Evolutionary conservation across 1,139 yeast species (phyloP).

Genomic region (Komagataea norvegica): DNA sequence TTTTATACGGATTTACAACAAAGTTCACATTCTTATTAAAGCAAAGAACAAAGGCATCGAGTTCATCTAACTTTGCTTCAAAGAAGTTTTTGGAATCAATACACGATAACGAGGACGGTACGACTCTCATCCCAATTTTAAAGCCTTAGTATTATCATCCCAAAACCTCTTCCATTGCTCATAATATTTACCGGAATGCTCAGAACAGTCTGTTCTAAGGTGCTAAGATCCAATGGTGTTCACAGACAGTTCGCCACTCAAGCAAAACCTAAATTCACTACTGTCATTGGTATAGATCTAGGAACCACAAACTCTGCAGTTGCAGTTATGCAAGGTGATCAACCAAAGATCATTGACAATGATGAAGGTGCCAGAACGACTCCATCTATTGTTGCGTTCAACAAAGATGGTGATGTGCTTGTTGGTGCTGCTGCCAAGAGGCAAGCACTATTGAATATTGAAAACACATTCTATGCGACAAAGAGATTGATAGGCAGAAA

Average conservation of each 20-base stretch:
- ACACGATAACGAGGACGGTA: too few relatives aligned
- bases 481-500: conserved; percentile 69
- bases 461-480: conserved; percentile 69
- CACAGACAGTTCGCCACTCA: conserved; percentile 1
- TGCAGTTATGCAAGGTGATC: conserved; percentile 47
- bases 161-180: too few relatives aligned
- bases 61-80: too few relatives aligned
- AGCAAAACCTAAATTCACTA: conserved; percentile 10
- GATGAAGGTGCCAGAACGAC: conserved; percentile 67
- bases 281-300: conserved; percentile 69
- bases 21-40: too few relatives aligned
- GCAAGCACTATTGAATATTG: conserved; percentile 61
- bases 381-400: conserved; percentile 67
- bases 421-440: conserved; percentile 66
- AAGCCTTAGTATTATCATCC: too few relatives aligned
- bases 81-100: too few relatives aligned
- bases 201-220: not conserved
- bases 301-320: conserved; percentile 85
- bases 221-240: not conserved
- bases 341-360: conserved; percentile 58
- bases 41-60: too few relatives aligned
- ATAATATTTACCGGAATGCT: not conserved
- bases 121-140: too few relatives aligned
- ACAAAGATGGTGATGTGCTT: conserved; percentile 37
- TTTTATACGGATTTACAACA: too few relatives aligned